Percentiles rank a stretch among this genome's conserved stretches.
Evolutionary conservation across 139 green algal species (phyloP).

Genomic region (Micractinium sp.): DNA sequence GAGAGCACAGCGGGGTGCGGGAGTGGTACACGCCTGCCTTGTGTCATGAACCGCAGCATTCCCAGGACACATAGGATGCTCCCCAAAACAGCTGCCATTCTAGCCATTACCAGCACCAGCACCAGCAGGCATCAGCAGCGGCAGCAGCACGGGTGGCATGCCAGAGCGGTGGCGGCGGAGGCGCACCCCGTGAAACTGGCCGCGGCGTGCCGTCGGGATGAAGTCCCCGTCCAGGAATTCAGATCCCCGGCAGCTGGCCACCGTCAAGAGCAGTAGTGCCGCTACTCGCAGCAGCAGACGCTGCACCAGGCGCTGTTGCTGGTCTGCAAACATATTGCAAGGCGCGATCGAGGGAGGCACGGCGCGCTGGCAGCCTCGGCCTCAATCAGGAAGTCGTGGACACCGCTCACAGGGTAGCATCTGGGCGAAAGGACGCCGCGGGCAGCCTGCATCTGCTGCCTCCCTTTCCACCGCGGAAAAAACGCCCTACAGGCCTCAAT

Average conservation of each 20-base stretch:
- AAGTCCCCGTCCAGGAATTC: slow-evolving; percentile 54
- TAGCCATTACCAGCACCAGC: neutral
- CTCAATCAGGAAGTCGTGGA: too few species aligned
- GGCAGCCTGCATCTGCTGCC: too few species aligned
- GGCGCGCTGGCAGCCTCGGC: too few species aligned
- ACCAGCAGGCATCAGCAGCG: neutral
- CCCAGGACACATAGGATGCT: neutral
- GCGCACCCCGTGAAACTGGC: slow-evolving; percentile 53
- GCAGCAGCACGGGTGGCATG: neutral
- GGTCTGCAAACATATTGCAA: too few species aligned
- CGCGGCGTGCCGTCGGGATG: slow-evolving; percentile 45
- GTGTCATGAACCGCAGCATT: neutral
- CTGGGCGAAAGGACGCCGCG: too few species aligned
- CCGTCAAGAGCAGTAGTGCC: neutral
- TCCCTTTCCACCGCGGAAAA: too few species aligned
- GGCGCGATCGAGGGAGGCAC: too few species aligned
- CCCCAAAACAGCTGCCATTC: neutral
- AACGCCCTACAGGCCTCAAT: too few species aligned
- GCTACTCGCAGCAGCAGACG: neutral
- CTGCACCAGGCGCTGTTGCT: neutral
- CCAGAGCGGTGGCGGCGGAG: neutral
- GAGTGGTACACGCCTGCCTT: neutral
- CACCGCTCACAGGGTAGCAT: too few species aligned
- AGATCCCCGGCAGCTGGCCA: neutral
- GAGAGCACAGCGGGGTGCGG: neutral